A percentile compares a stretch with the other conserved stretches of the same genome.
Evolutionary conservation across 495 filamentous ascomycete species (phyloP).

Genomic region (Amphirosellinia nigrospora): DNA sequence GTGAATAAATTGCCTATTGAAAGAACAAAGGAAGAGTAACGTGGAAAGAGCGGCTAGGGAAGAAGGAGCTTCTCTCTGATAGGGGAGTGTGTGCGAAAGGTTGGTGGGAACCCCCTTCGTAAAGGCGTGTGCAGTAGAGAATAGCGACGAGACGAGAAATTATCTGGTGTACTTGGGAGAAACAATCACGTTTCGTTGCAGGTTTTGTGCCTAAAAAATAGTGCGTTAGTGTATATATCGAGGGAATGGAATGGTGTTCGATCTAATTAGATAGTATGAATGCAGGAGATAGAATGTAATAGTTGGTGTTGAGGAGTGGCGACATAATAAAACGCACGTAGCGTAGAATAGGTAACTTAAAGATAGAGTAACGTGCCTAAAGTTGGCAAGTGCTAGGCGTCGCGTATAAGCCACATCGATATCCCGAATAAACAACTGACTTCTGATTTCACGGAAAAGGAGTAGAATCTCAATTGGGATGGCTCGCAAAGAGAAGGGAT

Average conservation of each 20-base stretch:
- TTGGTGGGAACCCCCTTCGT: neutral
- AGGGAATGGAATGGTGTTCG: neutral
- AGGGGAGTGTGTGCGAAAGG: neutral
- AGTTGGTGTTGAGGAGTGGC: neutral
- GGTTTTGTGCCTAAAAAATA: neutral
- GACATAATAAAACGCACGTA: neutral
- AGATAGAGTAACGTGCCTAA: neutral
- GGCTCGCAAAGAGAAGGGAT: too few relatives aligned
- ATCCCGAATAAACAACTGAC: neutral
- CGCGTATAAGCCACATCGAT: too few relatives aligned
- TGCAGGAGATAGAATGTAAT: neutral
- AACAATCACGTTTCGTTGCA: neutral
- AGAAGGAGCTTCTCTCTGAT: neutral
- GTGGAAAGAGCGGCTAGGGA: neutral
- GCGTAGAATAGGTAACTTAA: neutral
- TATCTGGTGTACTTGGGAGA: neutral
- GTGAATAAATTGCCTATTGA: neutral
- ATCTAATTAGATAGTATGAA: neutral
- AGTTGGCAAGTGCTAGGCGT: neutral
- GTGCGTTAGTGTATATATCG: neutral
- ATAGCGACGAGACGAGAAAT: neutral
- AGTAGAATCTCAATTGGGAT: too few relatives aligned
- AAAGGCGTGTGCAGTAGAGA: neutral
- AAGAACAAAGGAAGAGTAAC: neutral
- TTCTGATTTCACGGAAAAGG: neutral